Evolutionary conservation across 495 filamentous ascomycete genomes (phyloP).

Genomic region (Annulohypoxylon nitens): DNA sequence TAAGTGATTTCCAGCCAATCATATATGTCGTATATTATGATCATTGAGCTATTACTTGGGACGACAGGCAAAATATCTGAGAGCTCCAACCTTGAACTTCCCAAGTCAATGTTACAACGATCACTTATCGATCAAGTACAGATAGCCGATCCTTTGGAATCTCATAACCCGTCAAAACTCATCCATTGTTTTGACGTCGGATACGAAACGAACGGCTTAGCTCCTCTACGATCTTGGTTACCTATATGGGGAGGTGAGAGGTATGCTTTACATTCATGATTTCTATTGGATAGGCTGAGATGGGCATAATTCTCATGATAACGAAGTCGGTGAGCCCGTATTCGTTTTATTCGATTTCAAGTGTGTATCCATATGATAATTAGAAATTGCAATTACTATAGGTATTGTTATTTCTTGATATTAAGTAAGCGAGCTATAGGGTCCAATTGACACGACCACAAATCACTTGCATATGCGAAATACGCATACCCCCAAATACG

Average conservation of each 20-base stretch:
- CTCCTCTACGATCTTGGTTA: neutral
- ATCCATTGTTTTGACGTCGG: constrained; percentile 30
- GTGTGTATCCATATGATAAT: neutral
- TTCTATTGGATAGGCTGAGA: neutral
- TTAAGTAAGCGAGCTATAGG: neutral
- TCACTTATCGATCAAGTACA: constrained; percentile 29
- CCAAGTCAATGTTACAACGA: neutral
- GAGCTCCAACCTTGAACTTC: neutral
- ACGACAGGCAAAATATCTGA: constrained; percentile 27
- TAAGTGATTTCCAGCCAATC: constrained; percentile 27
- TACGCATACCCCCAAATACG: neutral
- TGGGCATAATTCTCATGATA: neutral
- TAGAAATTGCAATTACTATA: neutral
- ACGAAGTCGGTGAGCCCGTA: neutral
- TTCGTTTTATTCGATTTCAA: neutral
- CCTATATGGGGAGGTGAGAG: neutral
- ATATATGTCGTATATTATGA: constrained; percentile 2
- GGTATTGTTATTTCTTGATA: neutral
- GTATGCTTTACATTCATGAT: neutral
- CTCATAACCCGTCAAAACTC: constrained; percentile 31
- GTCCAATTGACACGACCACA: neutral
- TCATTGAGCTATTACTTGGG: constrained; percentile 31
- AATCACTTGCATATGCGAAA: neutral
- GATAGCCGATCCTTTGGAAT: constrained; percentile 39
- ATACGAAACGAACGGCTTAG: constrained; percentile 35